These are phyloP conservation scores for Xylaria sp. DNA, from an alignment of 2,329 filamentous ascomycete species.

Conservation along the genomic window DNA sequence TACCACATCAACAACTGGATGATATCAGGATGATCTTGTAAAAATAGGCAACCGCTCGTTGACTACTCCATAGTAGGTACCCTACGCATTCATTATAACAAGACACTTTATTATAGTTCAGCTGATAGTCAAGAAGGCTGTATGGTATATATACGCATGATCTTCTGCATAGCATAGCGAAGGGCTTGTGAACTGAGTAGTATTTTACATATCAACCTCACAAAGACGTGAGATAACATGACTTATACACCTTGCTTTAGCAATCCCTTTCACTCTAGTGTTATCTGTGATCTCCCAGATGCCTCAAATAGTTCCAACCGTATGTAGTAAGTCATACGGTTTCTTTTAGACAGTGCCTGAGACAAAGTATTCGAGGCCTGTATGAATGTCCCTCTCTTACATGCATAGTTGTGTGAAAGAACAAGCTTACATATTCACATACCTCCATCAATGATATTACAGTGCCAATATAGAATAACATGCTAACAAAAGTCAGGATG, in stretches of 20 bases:
- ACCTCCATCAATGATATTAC: not conserved
- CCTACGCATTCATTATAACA: not conserved
- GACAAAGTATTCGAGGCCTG: not conserved
- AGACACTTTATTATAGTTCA: not conserved
- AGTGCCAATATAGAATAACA: not conserved
- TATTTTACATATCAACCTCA: not conserved
- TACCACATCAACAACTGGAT: slow-evolving; percentile 1
- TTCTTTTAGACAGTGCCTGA: not conserved
- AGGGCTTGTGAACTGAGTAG: not conserved
- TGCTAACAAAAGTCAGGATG: not conserved
- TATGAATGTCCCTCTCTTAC: not conserved
- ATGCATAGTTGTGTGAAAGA: not conserved
- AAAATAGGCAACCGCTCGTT: slow-evolving; percentile 6
- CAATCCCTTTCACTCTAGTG: not conserved
- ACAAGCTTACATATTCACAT: not conserved
- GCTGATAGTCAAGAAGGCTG: too few species aligned
- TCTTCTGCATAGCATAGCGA: too few species aligned
- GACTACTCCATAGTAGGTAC: not conserved
- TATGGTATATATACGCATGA: too few species aligned
- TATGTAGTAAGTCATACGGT: not conserved
- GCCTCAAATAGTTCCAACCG: not conserved
- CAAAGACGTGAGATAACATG: not conserved
- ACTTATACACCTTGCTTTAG: not conserved
- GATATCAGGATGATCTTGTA: not conserved
- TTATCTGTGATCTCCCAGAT: not conserved